Conservation (phyloP, 352 stramenopile genomes). For the Phytophthora agathidicida region DNA sequence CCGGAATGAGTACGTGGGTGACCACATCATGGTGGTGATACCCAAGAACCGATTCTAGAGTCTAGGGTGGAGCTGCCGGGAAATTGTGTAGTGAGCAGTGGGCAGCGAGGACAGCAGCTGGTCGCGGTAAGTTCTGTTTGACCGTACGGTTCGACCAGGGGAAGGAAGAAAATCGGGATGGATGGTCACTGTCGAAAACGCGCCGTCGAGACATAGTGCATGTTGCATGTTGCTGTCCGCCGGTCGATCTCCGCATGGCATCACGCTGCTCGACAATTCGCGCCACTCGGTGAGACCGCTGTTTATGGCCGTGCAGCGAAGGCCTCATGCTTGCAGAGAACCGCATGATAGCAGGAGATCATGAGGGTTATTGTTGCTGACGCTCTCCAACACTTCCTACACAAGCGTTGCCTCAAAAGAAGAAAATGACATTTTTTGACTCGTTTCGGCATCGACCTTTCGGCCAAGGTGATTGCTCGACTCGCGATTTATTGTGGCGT, state of each 20-base stretch:
- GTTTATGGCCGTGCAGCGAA: too few species aligned
- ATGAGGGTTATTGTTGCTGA: too few species aligned
- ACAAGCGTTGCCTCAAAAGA: too few species aligned
- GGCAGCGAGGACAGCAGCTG: too few species aligned
- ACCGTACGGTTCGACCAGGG: conserved; percentile 6
- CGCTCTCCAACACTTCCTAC: too few species aligned
- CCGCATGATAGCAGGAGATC: neutral
- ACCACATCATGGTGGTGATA: conserved; percentile 3
- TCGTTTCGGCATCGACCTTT: too few species aligned
- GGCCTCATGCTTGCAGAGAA: conserved; percentile 5
- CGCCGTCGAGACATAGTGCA: neutral
- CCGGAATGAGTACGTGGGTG: neutral
- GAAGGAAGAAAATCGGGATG: conserved; percentile 15
- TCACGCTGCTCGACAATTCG: conserved; percentile 6
- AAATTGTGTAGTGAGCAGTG: conserved; percentile 25
- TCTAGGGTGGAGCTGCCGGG: neutral
- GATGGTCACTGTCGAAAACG: conserved; percentile 21
- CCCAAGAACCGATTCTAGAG: neutral
- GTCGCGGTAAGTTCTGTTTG: conserved; percentile 5
- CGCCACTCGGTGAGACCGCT: too few species aligned
- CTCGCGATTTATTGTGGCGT: too few species aligned
- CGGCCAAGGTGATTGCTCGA: too few species aligned
- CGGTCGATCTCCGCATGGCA: conserved; percentile 18
- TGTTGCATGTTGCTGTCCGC: conserved; percentile 20
- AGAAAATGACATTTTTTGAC: too few species aligned